These are phyloP conservation scores for Backusella luteola DNA, from an alignment of 192 early-diverging fungal genomes.

Conservation along the genomic window DNA sequence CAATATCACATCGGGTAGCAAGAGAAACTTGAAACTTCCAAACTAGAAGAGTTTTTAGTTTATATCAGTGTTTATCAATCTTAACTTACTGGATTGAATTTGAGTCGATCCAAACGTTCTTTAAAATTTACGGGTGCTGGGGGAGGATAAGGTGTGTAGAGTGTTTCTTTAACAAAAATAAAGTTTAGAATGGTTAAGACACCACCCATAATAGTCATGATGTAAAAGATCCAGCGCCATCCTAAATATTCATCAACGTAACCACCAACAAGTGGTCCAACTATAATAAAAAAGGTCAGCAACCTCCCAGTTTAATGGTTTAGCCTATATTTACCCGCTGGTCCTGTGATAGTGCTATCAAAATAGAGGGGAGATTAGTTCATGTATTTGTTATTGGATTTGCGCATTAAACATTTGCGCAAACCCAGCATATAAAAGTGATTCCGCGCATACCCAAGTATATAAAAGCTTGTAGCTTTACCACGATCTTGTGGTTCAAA, in stretches of 20 bases:
- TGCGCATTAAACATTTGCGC: neutral
- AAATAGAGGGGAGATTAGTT: neutral
- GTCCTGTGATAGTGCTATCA: conserved; percentile 34
- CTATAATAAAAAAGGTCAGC: no score
- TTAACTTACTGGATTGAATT: conserved; percentile 24
- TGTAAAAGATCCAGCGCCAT: conserved; percentile 55
- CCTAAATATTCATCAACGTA: conserved; percentile 31
- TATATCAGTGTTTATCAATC: neutral
- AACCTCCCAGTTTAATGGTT: no score
- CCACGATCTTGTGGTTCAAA: conserved; percentile 31
- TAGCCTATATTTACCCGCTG: neutral
- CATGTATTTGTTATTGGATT: neutral
- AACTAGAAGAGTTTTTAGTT: neutral
- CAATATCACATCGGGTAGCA: conserved; percentile 20
- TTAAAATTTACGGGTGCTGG: neutral
- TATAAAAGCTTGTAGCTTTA: conserved; percentile 27
- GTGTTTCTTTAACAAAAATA: conserved; percentile 60
- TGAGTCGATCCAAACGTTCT: conserved; percentile 14
- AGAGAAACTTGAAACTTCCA: conserved; percentile 15
- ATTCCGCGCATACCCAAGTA: conserved; percentile 19
- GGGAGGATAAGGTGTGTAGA: neutral
- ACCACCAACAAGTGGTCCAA: conserved; percentile 40
- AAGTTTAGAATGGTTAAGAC: conserved; percentile 44
- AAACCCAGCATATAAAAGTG: neutral
- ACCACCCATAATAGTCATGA: conserved; percentile 54